Percentiles rank a stretch among this genome's conserved stretches.
phyloP scores from a whole-genome alignment of 805 yeast genomes.

The Saccharomyces paradoxus region DNA sequence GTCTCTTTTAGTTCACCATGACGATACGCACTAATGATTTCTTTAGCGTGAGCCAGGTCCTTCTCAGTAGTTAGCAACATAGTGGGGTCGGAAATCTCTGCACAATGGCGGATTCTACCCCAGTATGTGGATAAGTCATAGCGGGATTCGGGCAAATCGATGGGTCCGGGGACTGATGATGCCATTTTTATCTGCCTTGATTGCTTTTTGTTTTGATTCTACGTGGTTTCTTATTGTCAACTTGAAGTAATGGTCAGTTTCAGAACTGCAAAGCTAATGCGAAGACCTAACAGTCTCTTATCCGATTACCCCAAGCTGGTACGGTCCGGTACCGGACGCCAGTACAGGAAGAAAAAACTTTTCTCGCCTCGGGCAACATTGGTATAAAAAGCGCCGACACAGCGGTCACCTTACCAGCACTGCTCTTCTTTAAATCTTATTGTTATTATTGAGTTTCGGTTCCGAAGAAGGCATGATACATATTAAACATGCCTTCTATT shows the following conservation, averaged over 20 bases:
- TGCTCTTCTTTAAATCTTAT: background rate
- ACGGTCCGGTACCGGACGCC: background rate
- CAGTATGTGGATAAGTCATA: constrained; percentile 76
- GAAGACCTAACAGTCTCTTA: background rate
- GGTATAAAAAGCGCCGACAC: background rate
- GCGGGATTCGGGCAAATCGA: constrained; percentile 68
- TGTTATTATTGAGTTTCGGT: background rate
- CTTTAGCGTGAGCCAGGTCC: constrained; percentile 58
- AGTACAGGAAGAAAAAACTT: background rate
- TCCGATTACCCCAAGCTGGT: background rate
- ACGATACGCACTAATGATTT: constrained; percentile 60
- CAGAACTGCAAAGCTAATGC: background rate
- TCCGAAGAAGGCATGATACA: constrained; percentile 25
- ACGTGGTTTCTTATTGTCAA: background rate
- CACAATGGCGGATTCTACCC: constrained; percentile 94
- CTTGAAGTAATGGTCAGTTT: too few relatives aligned
- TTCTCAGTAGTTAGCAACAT: constrained; percentile 67
- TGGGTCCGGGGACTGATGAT: constrained; percentile 76
- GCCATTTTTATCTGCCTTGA: constrained; percentile 49
- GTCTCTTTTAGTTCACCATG: constrained; percentile 57
- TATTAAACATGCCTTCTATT: constrained; percentile 28
- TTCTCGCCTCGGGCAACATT: background rate
- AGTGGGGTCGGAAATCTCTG: constrained; percentile 85
- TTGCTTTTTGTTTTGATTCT: background rate
- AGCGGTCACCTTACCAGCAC: background rate